phyloP scores from a whole-genome alignment of 2,329 filamentous ascomycete genomes.

The Neurospora sp. region DNA sequence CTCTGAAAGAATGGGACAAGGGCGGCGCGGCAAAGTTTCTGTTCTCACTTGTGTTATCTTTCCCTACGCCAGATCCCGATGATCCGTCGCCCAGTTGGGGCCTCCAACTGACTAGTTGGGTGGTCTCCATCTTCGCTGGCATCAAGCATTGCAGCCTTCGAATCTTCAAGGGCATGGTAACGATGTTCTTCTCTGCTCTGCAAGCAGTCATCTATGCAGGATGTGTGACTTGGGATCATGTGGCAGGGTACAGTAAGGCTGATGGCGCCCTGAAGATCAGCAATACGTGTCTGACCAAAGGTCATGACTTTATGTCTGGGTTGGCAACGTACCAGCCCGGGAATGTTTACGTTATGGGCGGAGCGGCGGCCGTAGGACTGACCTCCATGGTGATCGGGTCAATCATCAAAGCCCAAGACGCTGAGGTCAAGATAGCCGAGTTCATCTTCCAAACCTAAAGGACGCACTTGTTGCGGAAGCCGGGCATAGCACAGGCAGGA shows the following conservation, averaged over 20 bases:
- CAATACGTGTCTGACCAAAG: not conserved
- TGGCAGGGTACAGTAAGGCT: not conserved
- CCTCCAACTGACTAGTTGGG: not conserved
- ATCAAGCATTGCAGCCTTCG: not conserved
- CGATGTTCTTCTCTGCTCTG: not conserved
- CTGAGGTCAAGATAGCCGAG: not conserved
- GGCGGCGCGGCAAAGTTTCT: not conserved
- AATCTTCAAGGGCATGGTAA: not conserved
- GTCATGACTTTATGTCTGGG: not conserved
- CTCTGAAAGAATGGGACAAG: not conserved
- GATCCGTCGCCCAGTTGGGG: not conserved
- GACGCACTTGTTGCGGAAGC: not conserved
- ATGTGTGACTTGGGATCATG: not conserved
- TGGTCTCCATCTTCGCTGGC: not conserved
- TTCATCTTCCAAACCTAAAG: not conserved
- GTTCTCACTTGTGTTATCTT: not conserved
- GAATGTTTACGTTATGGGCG: not conserved
- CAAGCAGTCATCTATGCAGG: not conserved
- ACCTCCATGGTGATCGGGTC: not conserved
- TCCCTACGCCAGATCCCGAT: not conserved
- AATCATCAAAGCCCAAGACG: not conserved
- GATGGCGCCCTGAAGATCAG: not conserved
- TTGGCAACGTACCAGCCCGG: not conserved
- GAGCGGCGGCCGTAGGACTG: not conserved
- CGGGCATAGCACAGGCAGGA: not conserved